Evolutionary conservation across 495 filamentous ascomycete species (phyloP), one percentile per base, ranked within the genome.

Genomic region (Darksidea phi): DNA sequence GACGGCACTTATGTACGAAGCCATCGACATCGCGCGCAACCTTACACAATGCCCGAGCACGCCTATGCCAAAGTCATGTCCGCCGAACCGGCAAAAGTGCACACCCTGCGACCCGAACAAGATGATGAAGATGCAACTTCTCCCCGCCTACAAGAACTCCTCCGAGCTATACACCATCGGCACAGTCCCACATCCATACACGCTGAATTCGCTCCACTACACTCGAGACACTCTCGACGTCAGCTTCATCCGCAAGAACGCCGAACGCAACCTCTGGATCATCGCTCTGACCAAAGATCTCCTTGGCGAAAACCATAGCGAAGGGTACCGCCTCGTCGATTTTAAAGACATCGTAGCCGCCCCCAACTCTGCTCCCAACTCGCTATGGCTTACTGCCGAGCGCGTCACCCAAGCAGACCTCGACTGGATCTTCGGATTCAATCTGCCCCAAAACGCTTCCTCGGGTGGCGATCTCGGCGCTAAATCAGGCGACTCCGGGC

Each of bases 401-500:
- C 76, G 76, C 5, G 60, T 74, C 66, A 60, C 84, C 6, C 71
- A 84, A 7, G 75, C 78, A 20, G 88, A 93, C 58, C 73, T 95
- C 0, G 89, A 95, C 63, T 97, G 91, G 89, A 82, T 86, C 67
- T 88, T 97, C 66, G 93, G 93, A 47, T 98, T 98, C 76, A 76
- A 77, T 26, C 78, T 96, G 11, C 86, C 92, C 4, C 77, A 76
- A 21, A 76, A 77, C 13, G 72, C 74, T 25, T 80, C 36, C 66
- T 78, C 49, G 74, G 79, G 48, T 79, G 80, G 23, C 80, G 80
- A 53, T 78, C 79, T 43, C 37, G 25, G 20, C 28, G 24, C 56
- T 13, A 47, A 53, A 2, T 11, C 38, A 15, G 47, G 25, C 6
- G 49, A 48, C 17, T 59, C 48, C 2, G 54, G 26, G 2, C 38